These are phyloP conservation scores for Hypoxylon subgilvum DNA, from an alignment of 495 filamentous ascomycete genomes.

Conservation along the genomic window DNA sequence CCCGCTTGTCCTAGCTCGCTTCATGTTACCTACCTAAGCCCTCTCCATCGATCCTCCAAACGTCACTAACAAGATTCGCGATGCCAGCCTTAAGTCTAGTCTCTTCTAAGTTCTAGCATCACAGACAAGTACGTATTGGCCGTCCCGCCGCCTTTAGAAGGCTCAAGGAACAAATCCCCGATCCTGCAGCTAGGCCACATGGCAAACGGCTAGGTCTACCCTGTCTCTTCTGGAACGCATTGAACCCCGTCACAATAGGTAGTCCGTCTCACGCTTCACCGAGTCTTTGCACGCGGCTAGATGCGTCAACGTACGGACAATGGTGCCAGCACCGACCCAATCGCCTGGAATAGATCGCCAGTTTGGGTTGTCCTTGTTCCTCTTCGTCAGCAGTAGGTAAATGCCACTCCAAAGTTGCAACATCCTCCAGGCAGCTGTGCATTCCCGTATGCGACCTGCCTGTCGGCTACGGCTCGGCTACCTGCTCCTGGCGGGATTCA, in stretches of 20 bases:
- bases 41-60: slow-evolving; percentile 13
- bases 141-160: slow-evolving; percentile 9
- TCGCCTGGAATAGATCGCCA: slow-evolving; percentile 18
- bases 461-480: not conserved
- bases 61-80: not conserved
- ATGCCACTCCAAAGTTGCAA: slow-evolving; percentile 4
- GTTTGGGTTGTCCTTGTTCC: not conserved
- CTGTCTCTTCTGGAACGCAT: slow-evolving; percentile 36
- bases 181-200: slow-evolving; percentile 35
- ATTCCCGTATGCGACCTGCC: slow-evolving; percentile 17
- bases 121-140: not conserved
- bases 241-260: slow-evolving; percentile 26
- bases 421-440: not conserved
- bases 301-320: slow-evolving; percentile 17
- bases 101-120: not conserved
- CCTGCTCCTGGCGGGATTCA: slow-evolving; percentile 2
- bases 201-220: slow-evolving; percentile 29
- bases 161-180: slow-evolving; percentile 34
- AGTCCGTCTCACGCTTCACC: slow-evolving; percentile 33
- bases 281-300: slow-evolving; percentile 32
- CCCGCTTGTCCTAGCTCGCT: not conserved
- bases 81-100: slow-evolving; percentile 1
- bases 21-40: slow-evolving; percentile 7
- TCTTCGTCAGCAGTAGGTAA: slow-evolving; percentile 12
- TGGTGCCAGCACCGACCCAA: slow-evolving; percentile 15